Base-by-base conservation (phyloP, 306 rosid species). In the Aeschynomene evenia region DNA sequence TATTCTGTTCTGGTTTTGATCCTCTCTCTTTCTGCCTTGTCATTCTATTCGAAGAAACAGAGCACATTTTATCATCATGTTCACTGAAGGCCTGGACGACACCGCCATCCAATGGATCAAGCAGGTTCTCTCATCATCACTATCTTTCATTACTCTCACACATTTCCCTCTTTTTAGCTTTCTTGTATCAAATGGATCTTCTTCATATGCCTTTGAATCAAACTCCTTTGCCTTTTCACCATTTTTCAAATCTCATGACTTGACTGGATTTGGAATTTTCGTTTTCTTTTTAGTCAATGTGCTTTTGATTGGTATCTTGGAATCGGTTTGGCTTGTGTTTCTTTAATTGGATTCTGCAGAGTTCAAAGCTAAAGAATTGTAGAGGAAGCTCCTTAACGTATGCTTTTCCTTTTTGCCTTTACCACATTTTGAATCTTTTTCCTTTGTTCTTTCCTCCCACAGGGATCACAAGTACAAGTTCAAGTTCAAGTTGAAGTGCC, bases 61-160 rank as follows among this genome's bases (percentile, higher is more conserved):
- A 9, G 18, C 2, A 0, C 10, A 77, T n/a, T n/a, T n/a, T n/a
- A n/a, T n/a, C n/a, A n/a, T 33, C 50, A 93, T 90, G 99, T 94
- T 94, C 86, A 88, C 96, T 0, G 85, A 94, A 76, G 99, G 99
- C 33, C 89, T 94, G 0, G 99, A 94, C 72, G 97, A 94, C 74
- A 88, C 31, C 70, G 97, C 99, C 1, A 84, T 94, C 66, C 70
- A 85, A 69, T 94, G 99, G 99, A 82, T 94, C 79, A 91, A 94
- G 4, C 87, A 85, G 96, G 96, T 91, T 42, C 64, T 26, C 50
- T 34, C 37, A 4, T 39, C 45, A 10, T 39, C n/a, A 10, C 4
- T 19, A 43, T 43, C 19, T 43, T 43, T 14, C 5, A n/a, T 43
- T 14, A 14, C n/a, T 61, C 54, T 5, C 18, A 50, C 24, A 0